These are phyloP conservation scores for Quercus tomentella DNA, from an alignment of 331 rosid genomes.

Conservation along the genomic window DNA sequence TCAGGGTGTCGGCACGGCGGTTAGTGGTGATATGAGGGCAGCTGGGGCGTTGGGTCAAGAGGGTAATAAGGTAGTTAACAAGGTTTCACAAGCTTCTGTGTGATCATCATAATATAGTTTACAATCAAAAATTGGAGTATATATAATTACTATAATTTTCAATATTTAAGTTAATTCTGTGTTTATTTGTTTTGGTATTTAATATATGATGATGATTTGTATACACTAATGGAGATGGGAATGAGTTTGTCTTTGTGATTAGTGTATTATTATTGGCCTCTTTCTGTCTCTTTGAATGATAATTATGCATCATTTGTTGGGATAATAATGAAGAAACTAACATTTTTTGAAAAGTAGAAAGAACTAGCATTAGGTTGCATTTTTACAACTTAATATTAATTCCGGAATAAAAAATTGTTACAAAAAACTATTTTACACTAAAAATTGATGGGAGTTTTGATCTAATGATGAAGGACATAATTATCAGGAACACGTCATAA, in stretches of 20 bases:
- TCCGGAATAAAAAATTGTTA: too few relatives aligned
- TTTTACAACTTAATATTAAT: too few relatives aligned
- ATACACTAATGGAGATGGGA: not conserved
- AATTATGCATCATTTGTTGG: too few relatives aligned
- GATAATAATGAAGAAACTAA: too few relatives aligned
- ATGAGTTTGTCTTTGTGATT: not conserved
- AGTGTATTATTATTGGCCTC: too few relatives aligned
- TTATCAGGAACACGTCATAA: fast-evolving
- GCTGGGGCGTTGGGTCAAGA: conserved; percentile 46
- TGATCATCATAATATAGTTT: conserved; percentile 15
- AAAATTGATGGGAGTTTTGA: too few relatives aligned
- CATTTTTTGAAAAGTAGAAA: too few relatives aligned
- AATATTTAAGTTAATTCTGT: not conserved
- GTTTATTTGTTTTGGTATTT: not conserved
- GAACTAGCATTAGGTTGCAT: too few relatives aligned
- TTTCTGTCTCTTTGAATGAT: too few relatives aligned
- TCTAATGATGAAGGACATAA: fast-evolving
- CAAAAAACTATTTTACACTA: too few relatives aligned
- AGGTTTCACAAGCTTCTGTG: conserved; percentile 55
- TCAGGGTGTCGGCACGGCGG: conserved; percentile 35
- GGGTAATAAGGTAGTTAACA: conserved; percentile 48
- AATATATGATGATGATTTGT: not conserved
- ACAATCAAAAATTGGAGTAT: not conserved
- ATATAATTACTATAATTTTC: not conserved
- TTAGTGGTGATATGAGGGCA: conserved; percentile 28